Percentiles rank a stretch among this genome's conserved stretches.
Evolutionary conservation across 345 rosid species (phyloP).

Genomic region (Chamaenerion angustifolium): DNA sequence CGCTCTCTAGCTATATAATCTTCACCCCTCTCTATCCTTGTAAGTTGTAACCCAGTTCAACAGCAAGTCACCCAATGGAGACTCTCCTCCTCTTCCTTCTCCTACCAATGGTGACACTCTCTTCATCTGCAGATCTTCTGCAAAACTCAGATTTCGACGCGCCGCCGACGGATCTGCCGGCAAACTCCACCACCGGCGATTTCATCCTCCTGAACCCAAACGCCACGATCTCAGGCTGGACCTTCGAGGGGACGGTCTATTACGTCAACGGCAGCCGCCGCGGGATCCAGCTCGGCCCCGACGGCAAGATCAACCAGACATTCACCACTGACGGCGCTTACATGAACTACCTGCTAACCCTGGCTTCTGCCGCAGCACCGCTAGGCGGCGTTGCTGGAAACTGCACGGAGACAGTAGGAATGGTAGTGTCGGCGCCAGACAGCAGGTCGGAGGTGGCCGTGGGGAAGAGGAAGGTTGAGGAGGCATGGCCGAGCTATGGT

Average conservation of each 20-base stretch:
- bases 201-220: slow-evolving; percentile 20
- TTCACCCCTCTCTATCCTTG: too few relatives aligned
- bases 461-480: slow-evolving; percentile 22
- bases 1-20: too few relatives aligned
- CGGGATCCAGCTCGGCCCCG: slow-evolving; percentile 37
- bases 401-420: slow-evolving; percentile 17
- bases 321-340: slow-evolving; percentile 22
- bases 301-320: slow-evolving; percentile 44
- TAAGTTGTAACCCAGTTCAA: too few relatives aligned
- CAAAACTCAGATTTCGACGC: slow-evolving; percentile 49
- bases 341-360: slow-evolving; percentile 29
- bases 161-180: slow-evolving; percentile 22
- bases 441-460: slow-evolving; percentile 21
- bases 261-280: slow-evolving; percentile 34
- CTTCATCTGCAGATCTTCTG: slow-evolving; percentile 20
- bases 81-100: not conserved
- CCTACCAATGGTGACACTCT: not conserved
- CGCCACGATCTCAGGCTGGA: slow-evolving; percentile 44
- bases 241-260: slow-evolving; percentile 29
- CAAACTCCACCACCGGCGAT: slow-evolving; percentile 10
- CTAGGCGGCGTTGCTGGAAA: slow-evolving; percentile 20
- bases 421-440: slow-evolving; percentile 35
- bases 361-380: slow-evolving; percentile 17
- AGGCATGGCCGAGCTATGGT: slow-evolving; percentile 32
- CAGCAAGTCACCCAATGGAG: too few relatives aligned